Conservation (phyloP, 495 filamentous ascomycete genomes). For the Cercophora newfieldiana region DNA sequence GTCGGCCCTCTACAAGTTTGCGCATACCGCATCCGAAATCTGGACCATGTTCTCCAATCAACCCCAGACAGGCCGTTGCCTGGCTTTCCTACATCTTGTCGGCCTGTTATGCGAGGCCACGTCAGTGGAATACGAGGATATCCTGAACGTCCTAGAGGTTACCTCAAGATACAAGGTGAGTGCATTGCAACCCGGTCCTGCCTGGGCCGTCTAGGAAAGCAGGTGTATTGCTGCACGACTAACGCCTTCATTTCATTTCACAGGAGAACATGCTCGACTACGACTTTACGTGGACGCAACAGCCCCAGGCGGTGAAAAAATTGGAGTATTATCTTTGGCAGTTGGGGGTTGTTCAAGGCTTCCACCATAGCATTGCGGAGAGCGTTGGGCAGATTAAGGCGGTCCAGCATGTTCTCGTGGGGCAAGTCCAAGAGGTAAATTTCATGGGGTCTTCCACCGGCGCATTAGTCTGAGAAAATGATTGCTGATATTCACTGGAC, state of each 20-base stretch:
- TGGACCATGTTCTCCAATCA: constrained; percentile 3
- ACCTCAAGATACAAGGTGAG: not conserved
- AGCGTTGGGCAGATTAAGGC: constrained; percentile 1
- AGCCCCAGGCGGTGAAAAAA: not conserved
- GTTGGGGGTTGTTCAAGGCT: not conserved
- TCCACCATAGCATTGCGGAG: not conserved
- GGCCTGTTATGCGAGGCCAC: constrained; percentile 1
- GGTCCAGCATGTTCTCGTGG: not conserved
- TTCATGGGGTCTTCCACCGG: not conserved
- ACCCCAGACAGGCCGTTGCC: not conserved
- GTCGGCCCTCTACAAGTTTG: not conserved
- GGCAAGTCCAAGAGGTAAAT: not conserved
- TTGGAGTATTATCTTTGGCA: not conserved
- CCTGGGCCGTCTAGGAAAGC: not conserved
- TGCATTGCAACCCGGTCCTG: not conserved
- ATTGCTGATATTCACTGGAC: not conserved
- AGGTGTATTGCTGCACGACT: not conserved
- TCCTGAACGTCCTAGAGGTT: not conserved
- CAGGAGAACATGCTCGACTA: not conserved
- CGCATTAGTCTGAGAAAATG: not conserved
- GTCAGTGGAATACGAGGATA: not conserved
- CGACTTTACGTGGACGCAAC: not conserved
- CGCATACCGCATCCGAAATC: not conserved
- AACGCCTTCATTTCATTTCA: not conserved
- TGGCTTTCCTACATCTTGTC: not conserved